Evolutionary conservation across 768 basidiomycete species (phyloP).

Genomic region (Boletus patriciae): DNA sequence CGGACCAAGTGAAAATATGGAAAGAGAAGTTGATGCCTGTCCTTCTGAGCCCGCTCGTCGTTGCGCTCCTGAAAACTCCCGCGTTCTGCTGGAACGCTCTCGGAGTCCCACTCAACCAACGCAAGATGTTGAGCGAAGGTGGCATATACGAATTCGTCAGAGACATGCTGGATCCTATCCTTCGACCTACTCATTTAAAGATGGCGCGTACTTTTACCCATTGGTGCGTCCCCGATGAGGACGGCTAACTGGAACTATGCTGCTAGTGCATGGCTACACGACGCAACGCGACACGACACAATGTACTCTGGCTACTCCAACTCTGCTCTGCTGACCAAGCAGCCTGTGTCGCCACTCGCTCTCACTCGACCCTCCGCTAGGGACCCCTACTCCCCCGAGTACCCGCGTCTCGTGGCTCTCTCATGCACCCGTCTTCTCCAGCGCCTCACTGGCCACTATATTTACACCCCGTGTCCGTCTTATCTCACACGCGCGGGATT

Average conservation of each 20-base stretch:
- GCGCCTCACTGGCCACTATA: conserved; percentile 48
- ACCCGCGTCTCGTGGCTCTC: background rate
- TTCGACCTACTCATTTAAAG: conserved; percentile 49
- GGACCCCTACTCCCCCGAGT: no score
- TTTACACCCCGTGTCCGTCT: no score
- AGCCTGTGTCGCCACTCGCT: no score
- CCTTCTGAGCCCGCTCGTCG: conserved; percentile 56
- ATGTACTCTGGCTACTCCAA: no score
- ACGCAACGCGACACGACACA: no score
- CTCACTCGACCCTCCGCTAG: no score
- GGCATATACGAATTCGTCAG: conserved; percentile 48
- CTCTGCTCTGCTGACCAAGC: no score
- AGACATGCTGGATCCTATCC: conserved; percentile 53
- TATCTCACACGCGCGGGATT: no score
- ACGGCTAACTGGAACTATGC: no score
- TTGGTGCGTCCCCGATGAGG: conserved; percentile 43
- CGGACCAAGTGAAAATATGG: conserved; percentile 67
- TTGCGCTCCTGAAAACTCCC: conserved; percentile 47
- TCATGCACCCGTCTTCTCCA: conserved; percentile 12
- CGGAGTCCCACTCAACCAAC: conserved; percentile 72
- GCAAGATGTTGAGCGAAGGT: conserved; percentile 58
- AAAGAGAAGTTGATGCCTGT: conserved; percentile 56
- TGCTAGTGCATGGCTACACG: no score
- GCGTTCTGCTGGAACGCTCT: conserved; percentile 73
- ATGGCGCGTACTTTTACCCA: conserved; percentile 68